These are phyloP conservation scores for Furcasterigmium furcatum DNA, from an alignment of 2,329 filamentous ascomycete genomes.

Conservation along the genomic window DNA sequence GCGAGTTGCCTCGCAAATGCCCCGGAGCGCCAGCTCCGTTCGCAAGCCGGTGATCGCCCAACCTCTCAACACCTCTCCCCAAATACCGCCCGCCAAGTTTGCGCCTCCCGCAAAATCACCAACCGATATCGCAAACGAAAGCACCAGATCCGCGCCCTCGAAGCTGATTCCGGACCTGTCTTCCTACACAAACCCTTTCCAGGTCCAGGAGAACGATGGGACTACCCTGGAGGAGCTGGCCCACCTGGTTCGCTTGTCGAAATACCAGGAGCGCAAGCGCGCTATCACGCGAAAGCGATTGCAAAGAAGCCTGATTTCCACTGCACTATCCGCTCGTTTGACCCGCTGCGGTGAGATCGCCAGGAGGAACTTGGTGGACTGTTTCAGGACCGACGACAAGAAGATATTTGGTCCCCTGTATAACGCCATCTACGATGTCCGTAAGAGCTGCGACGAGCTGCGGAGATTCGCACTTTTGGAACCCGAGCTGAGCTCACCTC, in stretches of 20 bases:
- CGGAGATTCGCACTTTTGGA: slow-evolving; percentile 69
- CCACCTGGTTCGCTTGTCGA: slow-evolving; percentile 72
- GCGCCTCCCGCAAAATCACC: slow-evolving; percentile 5
- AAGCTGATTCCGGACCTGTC: slow-evolving; percentile 60
- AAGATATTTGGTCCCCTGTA: slow-evolving; percentile 71
- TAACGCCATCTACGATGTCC: slow-evolving; percentile 75
- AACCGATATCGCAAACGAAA: slow-evolving; percentile 30
- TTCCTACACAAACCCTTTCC: slow-evolving; percentile 59
- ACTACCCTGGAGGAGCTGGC: slow-evolving; percentile 75
- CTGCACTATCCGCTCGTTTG: slow-evolving; percentile 70
- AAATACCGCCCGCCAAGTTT: slow-evolving; percentile 16
- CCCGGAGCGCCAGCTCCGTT: not conserved
- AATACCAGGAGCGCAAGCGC: slow-evolving; percentile 79
- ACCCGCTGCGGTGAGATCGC: slow-evolving; percentile 72
- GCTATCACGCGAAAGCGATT: slow-evolving; percentile 69
- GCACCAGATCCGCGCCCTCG: slow-evolving; percentile 27
- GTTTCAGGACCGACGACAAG: slow-evolving; percentile 76
- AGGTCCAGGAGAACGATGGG: slow-evolving; percentile 58
- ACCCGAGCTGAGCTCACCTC: slow-evolving; percentile 62
- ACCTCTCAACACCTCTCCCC: slow-evolving; percentile 25
- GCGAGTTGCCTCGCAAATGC: slow-evolving; percentile 6
- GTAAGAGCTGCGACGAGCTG: slow-evolving; percentile 71
- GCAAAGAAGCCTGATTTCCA: slow-evolving; percentile 71
- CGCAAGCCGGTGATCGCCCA: slow-evolving; percentile 50
- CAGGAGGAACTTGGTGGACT: slow-evolving; percentile 73